Evolutionary conservation across 352 stramenopile genomes (phyloP), one percentile per base, ranked within the genome.

Genomic region (Phytophthora brassicae): DNA sequence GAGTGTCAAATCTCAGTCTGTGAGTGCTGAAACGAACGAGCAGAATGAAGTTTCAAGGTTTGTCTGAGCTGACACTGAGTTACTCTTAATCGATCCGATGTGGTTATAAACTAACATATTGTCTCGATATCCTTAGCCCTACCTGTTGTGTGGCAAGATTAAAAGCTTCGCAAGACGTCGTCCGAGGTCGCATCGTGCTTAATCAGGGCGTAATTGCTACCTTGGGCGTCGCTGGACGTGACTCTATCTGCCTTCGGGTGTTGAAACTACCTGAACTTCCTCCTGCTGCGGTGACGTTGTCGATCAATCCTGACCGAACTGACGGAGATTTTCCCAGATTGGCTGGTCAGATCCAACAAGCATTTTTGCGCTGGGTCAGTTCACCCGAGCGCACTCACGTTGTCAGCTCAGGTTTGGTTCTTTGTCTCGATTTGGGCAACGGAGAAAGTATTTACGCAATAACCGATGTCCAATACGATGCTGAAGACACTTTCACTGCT

Each of bases 191-290:
- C 13, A 61, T 81, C n/a, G 28, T 81, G 12, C 36, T 83, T n/a
- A 88, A 77, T 19, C 42, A 56, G 28, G 60, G 58, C 17, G 56
- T 64, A 13, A 26, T 43, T 19, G 56, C 46, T 6, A 57, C 43
- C 5, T 47, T 80, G 35, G 62, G 61, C 12, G 47, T 76, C 19
- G 14, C 51, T 14, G 26, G 48, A 1, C 62, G 51, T 53, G 62
- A 65, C 6, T 38, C 38, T 2, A 22, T 90, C 1, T 71, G 75
- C 16, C 48, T 89, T 4, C 77, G 81, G 20, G 76, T 90, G n/a
- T 44, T 89, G 12, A 79, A 72, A 17, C 56, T 88, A 14, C 81
- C 81, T 3, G 70, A 81, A 23, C 59, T 81, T 4, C 60, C 64
- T 14, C 69, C 72, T 24, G 49, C 64, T 36, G 63, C 47, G 19